Conservation (phyloP, 352 stramenopile genomes). For the Phytophthora idaei region DNA sequence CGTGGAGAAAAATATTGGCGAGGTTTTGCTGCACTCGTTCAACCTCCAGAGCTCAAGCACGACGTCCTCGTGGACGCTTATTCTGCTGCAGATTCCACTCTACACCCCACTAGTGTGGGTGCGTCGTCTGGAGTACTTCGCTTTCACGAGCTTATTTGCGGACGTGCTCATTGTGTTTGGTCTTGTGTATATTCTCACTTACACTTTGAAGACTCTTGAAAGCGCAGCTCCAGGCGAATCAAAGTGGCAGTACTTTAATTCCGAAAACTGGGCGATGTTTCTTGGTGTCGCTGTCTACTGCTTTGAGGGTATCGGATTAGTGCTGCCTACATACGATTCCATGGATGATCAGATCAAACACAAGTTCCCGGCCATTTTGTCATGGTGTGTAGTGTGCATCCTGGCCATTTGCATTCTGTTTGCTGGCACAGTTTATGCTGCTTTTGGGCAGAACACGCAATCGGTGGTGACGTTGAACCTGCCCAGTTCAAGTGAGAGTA, state of each 20-base stretch:
- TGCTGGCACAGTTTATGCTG: slow-evolving; percentile 49
- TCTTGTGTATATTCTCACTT: slow-evolving; percentile 57
- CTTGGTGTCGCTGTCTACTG: slow-evolving; percentile 66
- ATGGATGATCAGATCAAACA: slow-evolving; percentile 57
- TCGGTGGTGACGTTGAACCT: slow-evolving; percentile 64
- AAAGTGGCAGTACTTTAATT: slow-evolving; percentile 66
- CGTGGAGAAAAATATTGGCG: slow-evolving; percentile 66
- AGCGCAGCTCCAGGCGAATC: slow-evolving; percentile 23
- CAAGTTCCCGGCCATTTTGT: slow-evolving; percentile 57
- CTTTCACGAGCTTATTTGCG: slow-evolving; percentile 61
- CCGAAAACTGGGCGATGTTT: slow-evolving; percentile 61
- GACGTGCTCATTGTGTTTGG: slow-evolving; percentile 61
- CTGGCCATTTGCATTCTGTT: slow-evolving; percentile 52
- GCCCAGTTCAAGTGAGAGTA: slow-evolving; percentile 48
- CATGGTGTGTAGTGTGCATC: slow-evolving; percentile 47
- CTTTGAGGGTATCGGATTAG: slow-evolving; percentile 65
- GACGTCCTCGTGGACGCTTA: slow-evolving; percentile 54
- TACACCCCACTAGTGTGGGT: slow-evolving; percentile 72
- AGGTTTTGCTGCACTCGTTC: slow-evolving; percentile 59
- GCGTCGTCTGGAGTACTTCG: slow-evolving; percentile 69
- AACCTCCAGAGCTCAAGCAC: slow-evolving; percentile 37
- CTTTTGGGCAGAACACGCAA: slow-evolving; percentile 51
- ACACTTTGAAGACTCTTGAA: slow-evolving; percentile 48
- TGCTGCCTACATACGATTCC: slow-evolving; percentile 64
- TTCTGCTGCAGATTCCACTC: slow-evolving; percentile 59